A percentile compares a stretch with the other conserved stretches of the same genome.
These are phyloP conservation scores for Dothiorella sarmentorum DNA, from an alignment of 2,329 filamentous ascomycete genomes.

Conservation along the genomic window DNA sequence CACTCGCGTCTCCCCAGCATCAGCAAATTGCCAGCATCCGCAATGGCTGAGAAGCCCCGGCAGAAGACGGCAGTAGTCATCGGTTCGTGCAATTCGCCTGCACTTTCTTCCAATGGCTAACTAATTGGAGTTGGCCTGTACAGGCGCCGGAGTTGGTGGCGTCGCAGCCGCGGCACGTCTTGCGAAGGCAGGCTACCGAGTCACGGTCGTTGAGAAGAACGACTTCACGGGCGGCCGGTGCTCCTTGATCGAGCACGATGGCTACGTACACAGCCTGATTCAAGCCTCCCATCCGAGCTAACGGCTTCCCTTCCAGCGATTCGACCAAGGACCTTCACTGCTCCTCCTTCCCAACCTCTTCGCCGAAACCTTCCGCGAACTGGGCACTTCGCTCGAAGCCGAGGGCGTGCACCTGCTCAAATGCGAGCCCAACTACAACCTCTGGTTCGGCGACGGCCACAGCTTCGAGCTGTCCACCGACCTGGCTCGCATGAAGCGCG, in stretches of 20 bases:
- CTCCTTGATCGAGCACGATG: constrained; percentile 59
- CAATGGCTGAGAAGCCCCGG: constrained; percentile 14
- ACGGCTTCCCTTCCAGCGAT: constrained; percentile 44
- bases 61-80: constrained; percentile 52
- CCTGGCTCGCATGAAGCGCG: constrained; percentile 64
- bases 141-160: constrained; percentile 68
- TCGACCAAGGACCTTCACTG: constrained; percentile 74
- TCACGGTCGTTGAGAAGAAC: constrained; percentile 80
- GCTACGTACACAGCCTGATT: constrained; percentile 46
- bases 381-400: constrained; percentile 61
- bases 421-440: constrained; percentile 72
- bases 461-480: constrained; percentile 65
- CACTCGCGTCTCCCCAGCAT: neutral
- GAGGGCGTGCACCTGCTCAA: constrained; percentile 67
- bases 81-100: constrained; percentile 37
- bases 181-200: constrained; percentile 64
- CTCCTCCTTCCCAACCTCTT: constrained; percentile 70
- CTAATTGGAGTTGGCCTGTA: neutral
- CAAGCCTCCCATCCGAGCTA: neutral
- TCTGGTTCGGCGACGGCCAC: constrained; percentile 69
- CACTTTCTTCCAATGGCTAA: neutral
- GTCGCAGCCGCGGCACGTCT: constrained; percentile 69
- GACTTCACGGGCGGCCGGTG: constrained; percentile 68
- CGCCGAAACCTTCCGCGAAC: constrained; percentile 64
- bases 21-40: neutral